Base-by-base conservation (phyloP, 192 early-diverging fungal species). In the Backusella australiensis region DNA sequence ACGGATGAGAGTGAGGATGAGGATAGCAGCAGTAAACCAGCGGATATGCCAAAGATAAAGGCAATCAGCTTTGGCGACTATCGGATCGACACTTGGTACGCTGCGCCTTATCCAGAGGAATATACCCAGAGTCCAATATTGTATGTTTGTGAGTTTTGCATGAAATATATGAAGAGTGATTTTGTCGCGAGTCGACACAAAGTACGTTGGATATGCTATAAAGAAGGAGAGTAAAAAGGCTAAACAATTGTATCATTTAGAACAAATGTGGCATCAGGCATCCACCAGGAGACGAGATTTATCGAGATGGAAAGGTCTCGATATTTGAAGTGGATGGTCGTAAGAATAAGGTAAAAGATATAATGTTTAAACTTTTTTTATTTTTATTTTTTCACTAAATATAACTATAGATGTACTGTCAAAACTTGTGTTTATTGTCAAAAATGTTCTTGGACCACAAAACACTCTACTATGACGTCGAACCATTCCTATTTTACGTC, bases 391-490 rank as follows among this genome's bases (percentile, higher is more conserved):
- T 3, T 21, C n/a, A 32, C 4, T 49, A n/a, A 49, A 49, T 49
- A n/a, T 42, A 42, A 3, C 9, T 12, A 17, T 71, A 93, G 89
- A 86, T 97, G 19, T 99, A 98, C 75, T 98, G 98, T 85, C 98
- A 98, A 80, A 98, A 97, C 82, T 85, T 99, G 34, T 99, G 98
- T 74, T 87, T 99, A 14, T 80, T 99, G 32, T 94, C 96, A 49
- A 99, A 99, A 78, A 95, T 96, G 92, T 99, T 98, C 81, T 81
- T 99, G 19, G 97, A 98, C 86, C 95, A 96, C 79, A 99, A 99
- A 77, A 98, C 98, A 3, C 84, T 98, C 23, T 98, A 97, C 79
- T 99, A 98, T 78, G 98, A 98, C 73, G 91, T 97, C 3, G 98
- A 99, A 74, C 97, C 98, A 14, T 99, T 98, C 79, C 83, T 98